Evolutionary conservation across 1,284 basidiomycete species (phyloP), one percentile per base, ranked within the genome.

Genomic region (Golubevia pallescens): DNA sequence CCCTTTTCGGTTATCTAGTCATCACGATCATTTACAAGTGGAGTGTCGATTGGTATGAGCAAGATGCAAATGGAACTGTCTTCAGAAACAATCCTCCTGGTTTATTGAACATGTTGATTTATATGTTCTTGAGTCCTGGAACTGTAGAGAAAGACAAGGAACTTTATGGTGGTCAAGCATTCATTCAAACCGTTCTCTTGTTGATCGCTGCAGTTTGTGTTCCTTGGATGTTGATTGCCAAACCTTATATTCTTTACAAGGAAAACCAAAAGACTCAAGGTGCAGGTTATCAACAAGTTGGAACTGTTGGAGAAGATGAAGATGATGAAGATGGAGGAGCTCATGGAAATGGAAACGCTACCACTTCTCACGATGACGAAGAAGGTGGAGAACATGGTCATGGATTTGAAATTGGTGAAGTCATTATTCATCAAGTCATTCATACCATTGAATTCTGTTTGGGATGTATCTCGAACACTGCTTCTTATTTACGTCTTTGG

Each of bases 401-500:
- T 19, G 51, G 21, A 42, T 89, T 89, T 85, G 95, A 97, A 84
- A 93, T 98, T 86, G 89, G 94, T 81, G 96, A 99, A 87, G 90
- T 97, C 59, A 90, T 97, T 54, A 93, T 99, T 68, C 95, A 99
- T 87, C 96, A 98, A 86, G 89, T 97, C 72, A 99, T 99, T 73
- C 74, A 78, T 58, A 97, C 95, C 24, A 97, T 97, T 86, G 97
- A 99, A 88, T 99, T 98, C 88, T 98, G 96, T 85, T 90, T 99
- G 51, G 91, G 95, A 20, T 97, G 96, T 87, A 97, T 99, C 85
- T 99, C 97, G 73, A 97, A 99, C 87, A 99, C 97, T 1, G 97
- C 96, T 6, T 98, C 95, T 21, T 99, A 99, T 87, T 91, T 99
- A 61, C 96, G 96, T 87, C 89, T 99, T 51, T 99, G 96, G 96